Base-by-base conservation (phyloP, 148 eudicot species). In the Oxyria digyna region DNA sequence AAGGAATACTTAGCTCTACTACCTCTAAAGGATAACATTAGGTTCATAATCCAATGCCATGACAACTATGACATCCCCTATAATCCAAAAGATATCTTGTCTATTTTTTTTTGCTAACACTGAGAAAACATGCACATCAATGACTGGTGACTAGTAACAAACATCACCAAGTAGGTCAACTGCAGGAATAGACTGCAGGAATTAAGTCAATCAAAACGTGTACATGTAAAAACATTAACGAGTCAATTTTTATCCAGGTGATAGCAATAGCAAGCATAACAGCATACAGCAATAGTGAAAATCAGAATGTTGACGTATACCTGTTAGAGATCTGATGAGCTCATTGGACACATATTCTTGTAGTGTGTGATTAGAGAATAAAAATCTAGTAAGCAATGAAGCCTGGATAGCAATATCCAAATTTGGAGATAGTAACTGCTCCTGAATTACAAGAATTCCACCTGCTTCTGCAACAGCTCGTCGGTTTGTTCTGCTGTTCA, bases 381-480 rank as follows among this genome's bases (percentile, higher is more conserved):
- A 69, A 77, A 85, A 75, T 68, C 82, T 85, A 76, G 84, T 82
- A 43, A 90, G 80, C 74, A 84, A 67, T 14, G 96, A 85, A 27
- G 89, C 96, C 77, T 87, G 96, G 42, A 72, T 74, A 49, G 82
- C 79, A 74, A 85, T 76, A 65, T 90, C 91, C 17, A 80, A 45
- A 74, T 83, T 80, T 43, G 80, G 38, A 67, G 93, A 85, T 37
- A 81, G 65, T 46, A 90, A 70, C 75, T 84, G 74, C 64, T 87
- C 93, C 75, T 85, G 93, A 66, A 90, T 72, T 29, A 87, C 83
- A 62, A 84, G 76, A 52, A 90, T 76, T n/a, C 96, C 96, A 43
- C 96, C 96, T 17, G 92, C 92, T 75, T 89, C 96, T 21, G 96
- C 96, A 75, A 89, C 82, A 68, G 89, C 88, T 67, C 90, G 85